These are phyloP conservation scores for Biscogniauxia mediterranea DNA, from an alignment of 2,329 filamentous ascomycete genomes.

Conservation along the genomic window DNA sequence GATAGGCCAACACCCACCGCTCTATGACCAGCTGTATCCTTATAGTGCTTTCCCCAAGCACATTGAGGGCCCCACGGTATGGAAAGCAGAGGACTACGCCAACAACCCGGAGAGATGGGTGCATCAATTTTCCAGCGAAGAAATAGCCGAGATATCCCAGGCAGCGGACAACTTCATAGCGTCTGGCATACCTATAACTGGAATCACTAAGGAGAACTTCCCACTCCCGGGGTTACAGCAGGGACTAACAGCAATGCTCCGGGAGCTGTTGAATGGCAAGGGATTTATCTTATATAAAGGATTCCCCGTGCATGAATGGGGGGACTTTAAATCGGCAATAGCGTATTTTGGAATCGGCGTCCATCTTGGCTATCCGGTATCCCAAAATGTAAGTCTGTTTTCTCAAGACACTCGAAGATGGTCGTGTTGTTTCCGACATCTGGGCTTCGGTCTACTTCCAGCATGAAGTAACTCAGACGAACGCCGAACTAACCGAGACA, in stretches of 20 bases:
- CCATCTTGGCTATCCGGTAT: slow-evolving; percentile 84
- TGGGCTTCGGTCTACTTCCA: background rate
- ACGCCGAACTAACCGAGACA: background rate
- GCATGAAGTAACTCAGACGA: background rate
- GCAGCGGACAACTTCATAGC: slow-evolving; percentile 63
- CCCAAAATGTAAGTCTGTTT: slow-evolving; percentile 65
- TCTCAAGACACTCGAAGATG: too few relatives aligned
- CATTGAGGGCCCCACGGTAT: slow-evolving; percentile 66
- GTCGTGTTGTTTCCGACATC: too few relatives aligned
- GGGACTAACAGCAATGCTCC: slow-evolving; percentile 55
- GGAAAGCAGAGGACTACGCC: slow-evolving; percentile 61
- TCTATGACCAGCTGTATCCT: slow-evolving; percentile 58
- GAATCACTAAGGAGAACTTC: slow-evolving; percentile 60
- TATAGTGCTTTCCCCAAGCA: slow-evolving; percentile 65
- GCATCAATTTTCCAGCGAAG: slow-evolving; percentile 59
- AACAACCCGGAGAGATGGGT: slow-evolving; percentile 66
- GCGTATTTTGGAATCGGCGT: slow-evolving; percentile 90
- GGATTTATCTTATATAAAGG: slow-evolving; percentile 89
- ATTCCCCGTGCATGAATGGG: slow-evolving; percentile 75
- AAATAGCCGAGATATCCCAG: slow-evolving; percentile 59
- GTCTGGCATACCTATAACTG: slow-evolving; percentile 60
- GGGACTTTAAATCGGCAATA: slow-evolving; percentile 74
- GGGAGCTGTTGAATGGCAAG: slow-evolving; percentile 76
- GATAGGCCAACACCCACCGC: slow-evolving; percentile 65
- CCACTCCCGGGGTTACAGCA: slow-evolving; percentile 54